Conservation (phyloP, 1,284 basidiomycete genomes). For the Austropuccinia psidii region DNA sequence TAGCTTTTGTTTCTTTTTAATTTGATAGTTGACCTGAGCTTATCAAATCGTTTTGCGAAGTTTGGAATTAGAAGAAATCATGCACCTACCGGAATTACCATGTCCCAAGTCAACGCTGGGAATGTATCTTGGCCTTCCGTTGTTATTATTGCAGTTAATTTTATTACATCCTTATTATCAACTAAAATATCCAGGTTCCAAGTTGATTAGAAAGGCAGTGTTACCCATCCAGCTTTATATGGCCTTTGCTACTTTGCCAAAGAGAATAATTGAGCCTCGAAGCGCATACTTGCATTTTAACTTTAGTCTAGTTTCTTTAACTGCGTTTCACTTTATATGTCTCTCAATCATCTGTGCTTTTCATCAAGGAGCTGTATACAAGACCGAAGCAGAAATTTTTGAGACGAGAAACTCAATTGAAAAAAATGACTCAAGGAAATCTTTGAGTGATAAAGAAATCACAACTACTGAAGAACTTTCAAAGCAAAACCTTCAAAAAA, state of each 20-base stretch:
- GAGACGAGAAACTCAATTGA: not conserved
- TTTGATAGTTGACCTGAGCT: too few relatives aligned
- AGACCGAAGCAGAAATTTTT: conserved; percentile 21
- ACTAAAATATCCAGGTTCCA: conserved; percentile 8
- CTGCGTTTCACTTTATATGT: conserved; percentile 33
- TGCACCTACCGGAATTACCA: too few relatives aligned
- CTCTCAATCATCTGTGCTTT: conserved; percentile 21
- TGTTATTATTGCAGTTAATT: conserved; percentile 5
- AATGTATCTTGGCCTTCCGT: not conserved
- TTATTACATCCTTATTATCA: conserved; percentile 31
- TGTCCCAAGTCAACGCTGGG: conserved; percentile 20
- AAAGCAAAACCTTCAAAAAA: not conserved
- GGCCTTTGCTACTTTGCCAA: conserved; percentile 22
- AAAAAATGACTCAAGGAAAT: not conserved
- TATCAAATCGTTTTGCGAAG: too few relatives aligned
- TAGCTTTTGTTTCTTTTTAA: too few relatives aligned
- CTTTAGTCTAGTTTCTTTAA: conserved; percentile 22
- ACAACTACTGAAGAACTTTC: not conserved
- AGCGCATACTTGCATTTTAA: conserved; percentile 21
- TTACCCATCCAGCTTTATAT: conserved; percentile 23
- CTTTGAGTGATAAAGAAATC: not conserved
- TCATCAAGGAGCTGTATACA: conserved; percentile 27
- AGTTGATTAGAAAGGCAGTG: not conserved
- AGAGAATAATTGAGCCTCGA: conserved; percentile 9
- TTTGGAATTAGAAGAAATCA: too few relatives aligned